These are phyloP conservation scores for Salvia splendens DNA, from an alignment of 257 asterid species.

Conservation along the genomic window DNA sequence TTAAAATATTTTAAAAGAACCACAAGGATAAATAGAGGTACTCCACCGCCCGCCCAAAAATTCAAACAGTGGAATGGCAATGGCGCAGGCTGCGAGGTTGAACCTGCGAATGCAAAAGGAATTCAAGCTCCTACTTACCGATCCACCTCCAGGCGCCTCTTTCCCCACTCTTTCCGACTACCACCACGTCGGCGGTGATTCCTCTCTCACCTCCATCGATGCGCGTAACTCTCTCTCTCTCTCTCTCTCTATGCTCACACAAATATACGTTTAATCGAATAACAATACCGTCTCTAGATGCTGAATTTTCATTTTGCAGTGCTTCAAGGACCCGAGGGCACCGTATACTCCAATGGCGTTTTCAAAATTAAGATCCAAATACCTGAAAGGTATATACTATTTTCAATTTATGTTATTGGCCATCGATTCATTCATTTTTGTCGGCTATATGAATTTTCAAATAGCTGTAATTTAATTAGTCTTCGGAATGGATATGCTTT, in stretches of 20 bases:
- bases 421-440: not conserved
- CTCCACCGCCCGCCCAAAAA: too few relatives aligned
- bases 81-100: conserved; percentile 82
- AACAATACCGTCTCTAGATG: not conserved
- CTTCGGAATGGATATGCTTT: not conserved
- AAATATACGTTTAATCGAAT: conserved; percentile 8
- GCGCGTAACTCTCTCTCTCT: conserved; percentile 44
- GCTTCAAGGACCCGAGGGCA: conserved; percentile 72
- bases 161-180: conserved; percentile 65
- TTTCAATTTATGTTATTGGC: not conserved
- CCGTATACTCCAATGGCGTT: conserved; percentile 67
- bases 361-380: conserved; percentile 69
- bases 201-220: conserved; percentile 63
- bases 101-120: conserved; percentile 85
- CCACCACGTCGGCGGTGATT: conserved; percentile 2
- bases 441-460: not conserved
- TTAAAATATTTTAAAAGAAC: too few relatives aligned
- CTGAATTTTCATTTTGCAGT: conserved; percentile 37
- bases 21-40: too few relatives aligned
- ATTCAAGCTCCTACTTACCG: conserved; percentile 72
- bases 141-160: conserved; percentile 77
- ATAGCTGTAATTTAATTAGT: not conserved
- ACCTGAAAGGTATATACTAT: conserved; percentile 60
- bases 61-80: conserved; percentile 12
- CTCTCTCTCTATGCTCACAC: not conserved